phyloP scores from a whole-genome alignment of 352 stramenopile genomes.

The Phytophthora boehmeriae region DNA sequence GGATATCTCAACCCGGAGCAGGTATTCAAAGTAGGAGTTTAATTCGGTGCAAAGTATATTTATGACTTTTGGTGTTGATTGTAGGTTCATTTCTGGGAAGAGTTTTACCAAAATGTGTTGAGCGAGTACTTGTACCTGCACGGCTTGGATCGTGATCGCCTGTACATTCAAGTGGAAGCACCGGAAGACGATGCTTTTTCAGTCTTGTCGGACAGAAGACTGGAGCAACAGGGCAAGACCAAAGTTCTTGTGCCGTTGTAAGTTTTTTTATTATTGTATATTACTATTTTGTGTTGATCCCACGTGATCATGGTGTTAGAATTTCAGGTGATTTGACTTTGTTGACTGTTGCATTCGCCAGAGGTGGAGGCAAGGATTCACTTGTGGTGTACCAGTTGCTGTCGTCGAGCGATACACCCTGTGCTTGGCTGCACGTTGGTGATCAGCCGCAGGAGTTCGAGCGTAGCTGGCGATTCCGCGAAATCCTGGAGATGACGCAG shows the following conservation, averaged over 20 bases:
- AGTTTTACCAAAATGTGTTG: slow-evolving; percentile 50
- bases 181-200: slow-evolving; percentile 15
- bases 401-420: slow-evolving; percentile 24
- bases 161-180: slow-evolving; percentile 33
- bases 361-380: slow-evolving; percentile 45
- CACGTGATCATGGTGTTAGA: too few species aligned
- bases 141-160: slow-evolving; percentile 36
- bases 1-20: slow-evolving; percentile 40
- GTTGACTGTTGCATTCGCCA: slow-evolving; percentile 11
- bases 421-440: slow-evolving; percentile 41
- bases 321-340: too few species aligned
- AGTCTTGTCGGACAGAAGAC: slow-evolving; percentile 25
- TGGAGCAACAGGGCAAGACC: slow-evolving; percentile 22
- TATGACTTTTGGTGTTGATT: not conserved
- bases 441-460: slow-evolving; percentile 42
- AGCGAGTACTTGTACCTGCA: slow-evolving; percentile 47
- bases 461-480: slow-evolving; percentile 36
- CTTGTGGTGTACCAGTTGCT: slow-evolving; percentile 44
- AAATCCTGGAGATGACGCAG: slow-evolving; percentile 39
- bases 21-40: slow-evolving; percentile 1
- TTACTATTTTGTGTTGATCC: too few species aligned
- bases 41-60: not conserved
- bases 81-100: slow-evolving; percentile 42
- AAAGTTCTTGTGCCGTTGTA: slow-evolving; percentile 43
- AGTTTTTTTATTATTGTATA: too few species aligned